Base-by-base conservation (phyloP, 495 filamentous ascomycete species). In the Glarea lozoyensis region DNA sequence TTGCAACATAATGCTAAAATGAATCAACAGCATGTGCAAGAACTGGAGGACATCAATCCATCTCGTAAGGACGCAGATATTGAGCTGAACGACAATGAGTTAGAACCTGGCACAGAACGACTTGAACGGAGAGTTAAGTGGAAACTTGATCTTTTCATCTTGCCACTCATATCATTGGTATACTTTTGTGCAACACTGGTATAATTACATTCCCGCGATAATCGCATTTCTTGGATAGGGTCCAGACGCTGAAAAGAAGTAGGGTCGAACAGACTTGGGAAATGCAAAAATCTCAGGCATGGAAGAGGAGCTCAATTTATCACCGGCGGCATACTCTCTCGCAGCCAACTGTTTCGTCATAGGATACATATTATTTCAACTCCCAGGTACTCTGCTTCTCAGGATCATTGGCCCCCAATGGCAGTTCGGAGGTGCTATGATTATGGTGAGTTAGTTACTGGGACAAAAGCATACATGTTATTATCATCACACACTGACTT, bases 351-450 rank as follows among this genome's bases (percentile, higher is more conserved):
- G 35, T 4, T 76, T 69, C 56, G 68, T 68, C 31, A 52, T 66
- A 33, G 57, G 50, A n/a, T 72, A 72, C 41, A 60, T 71, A 1
- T 47, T 70, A 9, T 63, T 61, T 34, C 66, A 70, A 42, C 57
- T 69, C 2, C 67, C 66, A 30, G 40, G 16, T 7, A 23, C 37
- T 19, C 68, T 78, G 33, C 64, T 68, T 12, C 73, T 77, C 48
- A 79, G 76, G 10, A 49, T 65, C 37, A 76, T 45, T 16, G 17
- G 19, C 19, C 42, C 42, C 15, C 11, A 9, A 12, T 10, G 7
- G 9, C 33, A 20, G 21, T 22, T 50, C 12, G 38, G 44, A 27
- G 6, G 20, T 11, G 41, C 45, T 31, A 55, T 52, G 48, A 37
- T 49, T 11, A 42, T 37, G 25, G 25, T 29, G 25, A 29, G 25